Evolutionary conservation across 495 filamentous ascomycete genomes (phyloP).

Genomic region (Friedmanniomyces simplex): DNA sequence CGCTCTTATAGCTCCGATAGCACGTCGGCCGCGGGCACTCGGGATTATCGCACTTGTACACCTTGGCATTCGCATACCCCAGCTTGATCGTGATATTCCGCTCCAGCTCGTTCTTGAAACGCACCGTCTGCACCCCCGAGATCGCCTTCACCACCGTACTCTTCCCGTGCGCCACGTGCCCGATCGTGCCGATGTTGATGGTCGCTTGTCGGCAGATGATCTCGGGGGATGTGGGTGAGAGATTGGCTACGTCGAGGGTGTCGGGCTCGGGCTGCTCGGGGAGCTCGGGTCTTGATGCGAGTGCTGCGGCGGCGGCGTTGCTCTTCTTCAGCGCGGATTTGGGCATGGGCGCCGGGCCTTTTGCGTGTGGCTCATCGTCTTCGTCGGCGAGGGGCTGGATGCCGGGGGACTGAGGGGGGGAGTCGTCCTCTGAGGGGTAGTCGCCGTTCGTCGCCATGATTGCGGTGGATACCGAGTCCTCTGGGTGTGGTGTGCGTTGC

Average conservation of each 20-base stretch:
- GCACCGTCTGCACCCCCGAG: slow-evolving; percentile 94
- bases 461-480: slow-evolving; percentile 19
- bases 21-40: slow-evolving; percentile 89
- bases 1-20: slow-evolving; percentile 94
- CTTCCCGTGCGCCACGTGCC: slow-evolving; percentile 97
- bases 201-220: slow-evolving; percentile 96
- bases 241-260: slow-evolving; percentile 62
- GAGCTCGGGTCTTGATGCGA: slow-evolving; percentile 57
- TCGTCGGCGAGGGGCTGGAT: slow-evolving; percentile 30
- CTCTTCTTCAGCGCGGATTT: slow-evolving; percentile 61
- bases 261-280: slow-evolving; percentile 71
- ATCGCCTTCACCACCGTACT: slow-evolving; percentile 98
- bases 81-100: slow-evolving; percentile 99
- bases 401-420: slow-evolving; percentile 49
- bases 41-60: slow-evolving; percentile 93
- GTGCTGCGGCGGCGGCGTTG: slow-evolving; percentile 39
- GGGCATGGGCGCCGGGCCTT: slow-evolving; percentile 33
- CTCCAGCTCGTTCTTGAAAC: slow-evolving; percentile 99
- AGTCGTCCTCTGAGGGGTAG: slow-evolving; percentile 39
- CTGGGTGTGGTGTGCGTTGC: neutral
- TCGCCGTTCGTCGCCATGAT: slow-evolving; percentile 58
- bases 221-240: slow-evolving; percentile 83
- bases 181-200: slow-evolving; percentile 98
- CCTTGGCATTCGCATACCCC: slow-evolving; percentile 97
- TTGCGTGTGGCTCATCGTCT: slow-evolving; percentile 26